Evolutionary conservation across 2,329 filamentous ascomycete genomes (phyloP).

Genomic region (Neofusicoccum ribis): DNA sequence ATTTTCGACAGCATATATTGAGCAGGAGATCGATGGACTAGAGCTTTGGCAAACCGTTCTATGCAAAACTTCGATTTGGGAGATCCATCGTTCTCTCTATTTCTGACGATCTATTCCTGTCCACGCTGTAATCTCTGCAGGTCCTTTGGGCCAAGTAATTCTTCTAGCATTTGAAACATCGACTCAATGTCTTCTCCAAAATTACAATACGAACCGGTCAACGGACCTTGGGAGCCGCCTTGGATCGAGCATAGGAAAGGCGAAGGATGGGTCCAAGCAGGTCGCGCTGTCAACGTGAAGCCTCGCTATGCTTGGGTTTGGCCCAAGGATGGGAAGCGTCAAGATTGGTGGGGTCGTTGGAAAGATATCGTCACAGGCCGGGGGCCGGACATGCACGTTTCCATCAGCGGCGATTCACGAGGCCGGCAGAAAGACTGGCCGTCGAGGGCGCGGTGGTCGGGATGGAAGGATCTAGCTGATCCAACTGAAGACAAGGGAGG

Average conservation of each 20-base stretch:
- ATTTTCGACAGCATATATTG: neutral
- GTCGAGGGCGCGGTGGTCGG: conserved; percentile 37
- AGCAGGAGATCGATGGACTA: neutral
- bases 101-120: neutral
- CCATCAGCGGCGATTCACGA: conserved; percentile 38
- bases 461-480: conserved; percentile 33
- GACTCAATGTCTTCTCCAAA: neutral
- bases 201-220: neutral
- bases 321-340: conserved; percentile 43
- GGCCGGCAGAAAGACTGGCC: conserved; percentile 42
- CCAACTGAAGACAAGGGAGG: neutral
- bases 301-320: conserved; percentile 46
- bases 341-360: conserved; percentile 38
- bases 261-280: conserved; percentile 29
- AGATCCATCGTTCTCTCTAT: neutral
- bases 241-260: conserved; percentile 23
- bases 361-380: conserved; percentile 44
- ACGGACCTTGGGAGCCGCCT: neutral
- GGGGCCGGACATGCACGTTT: conserved; percentile 50
- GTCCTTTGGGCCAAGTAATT: neutral
- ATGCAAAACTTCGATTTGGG: neutral
- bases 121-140: no score
- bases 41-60: neutral
- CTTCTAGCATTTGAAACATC: neutral
- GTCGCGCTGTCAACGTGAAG: conserved; percentile 28